Evolutionary conservation across 2,329 filamentous ascomycete genomes (phyloP), one percentile per base, ranked within the genome.

Genomic region (Metarhizium sp.): DNA sequence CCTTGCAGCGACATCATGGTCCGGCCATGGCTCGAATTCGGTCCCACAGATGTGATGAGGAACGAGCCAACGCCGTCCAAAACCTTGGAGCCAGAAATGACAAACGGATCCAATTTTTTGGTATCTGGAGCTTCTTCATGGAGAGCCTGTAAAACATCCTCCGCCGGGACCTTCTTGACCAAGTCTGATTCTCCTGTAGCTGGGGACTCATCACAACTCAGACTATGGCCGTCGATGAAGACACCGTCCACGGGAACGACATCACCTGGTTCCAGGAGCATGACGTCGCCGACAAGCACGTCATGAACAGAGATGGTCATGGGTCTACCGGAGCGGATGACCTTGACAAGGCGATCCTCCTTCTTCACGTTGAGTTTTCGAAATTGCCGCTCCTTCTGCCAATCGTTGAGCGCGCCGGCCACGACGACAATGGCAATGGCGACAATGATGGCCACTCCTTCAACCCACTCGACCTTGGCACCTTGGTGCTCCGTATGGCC

Each of bases 131-230:
- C 42, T 10, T 5, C 25, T 7, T 43, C 36, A 25, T 7, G 34
- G 16, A 50, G 25, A 13, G 34, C 25, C 10, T 14, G 29, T 11
- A 46, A 29, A 16, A 47, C 52, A 32, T 25, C 14, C 10, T 81
- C 75, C 8, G 78, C 84, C 3, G 74, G 67, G 0, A 77, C 80
- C 71, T 90, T 90, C 68, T 82, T 84, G 66, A 88, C 78, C 50
- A 85, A 77, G 61, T 90, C 85, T 0, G 85, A 88, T 69, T 90
- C 86, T 59, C 86, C 86, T 30, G 86, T 89, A 1, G 84, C 84
- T 11, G 85, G 87, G 2, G 85, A 88, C 64, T 90, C 86, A 62
- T 89, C 86, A 63, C 86, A 90, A 66, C 85, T 75, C 54, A 77
- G 62, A 4, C 69, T 67, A 58, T 72, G 72, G 5, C 75, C 74